Evolutionary conservation across 495 filamentous ascomycete species (phyloP), one percentile per base, ranked within the genome.

Genomic region (Rhizodiscina lignyota): DNA sequence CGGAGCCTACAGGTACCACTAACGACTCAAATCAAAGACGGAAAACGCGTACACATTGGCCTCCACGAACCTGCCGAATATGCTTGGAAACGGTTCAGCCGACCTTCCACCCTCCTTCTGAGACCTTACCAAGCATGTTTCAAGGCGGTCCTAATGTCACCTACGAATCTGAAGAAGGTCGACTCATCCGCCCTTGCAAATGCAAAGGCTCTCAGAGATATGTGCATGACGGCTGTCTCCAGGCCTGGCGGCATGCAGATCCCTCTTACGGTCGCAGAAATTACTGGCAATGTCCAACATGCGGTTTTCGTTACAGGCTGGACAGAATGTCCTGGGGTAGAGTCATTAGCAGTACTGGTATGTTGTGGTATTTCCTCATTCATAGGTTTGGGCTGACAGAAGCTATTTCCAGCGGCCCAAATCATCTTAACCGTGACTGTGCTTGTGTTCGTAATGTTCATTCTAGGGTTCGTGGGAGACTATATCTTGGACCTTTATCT

Each of bases 171-270:
- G 82, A 79, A 37, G 60, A 69, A 22, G 85, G 83, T 22, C 77
- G 83, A 4, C 62, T 97, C n/a, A 66, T 97, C 32, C 77, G 81
- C 19, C 89, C 89, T 3, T 97, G 89, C 64, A 73, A 75, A 55
- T 97, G 89, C 63, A 87, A 80, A 58, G 89, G 89, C 36, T 81
- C 77, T 11, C 81, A 85, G 38, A 77, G 78, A 57, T 94, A 92
- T 61, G 85, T 96, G 22, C 89, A 97, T 54, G 82, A 93, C 52
- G 80, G 74, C n/a, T 97, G 89, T 53, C 63, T 97, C 15, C 76
- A 86, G 50, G 58, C 65, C 21, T 96, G 89, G 89, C 76, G 89
- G 39, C 64, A 76, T 34, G 64, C 78, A 6, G 74, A 85, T 49
- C 79, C 79, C 4, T 47, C 59, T 19, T 73, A 77, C 42, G 64